These are phyloP conservation scores for Colletotrichum lindemuthianum DNA, from an alignment of 2,329 filamentous ascomycete species.

Conservation along the genomic window DNA sequence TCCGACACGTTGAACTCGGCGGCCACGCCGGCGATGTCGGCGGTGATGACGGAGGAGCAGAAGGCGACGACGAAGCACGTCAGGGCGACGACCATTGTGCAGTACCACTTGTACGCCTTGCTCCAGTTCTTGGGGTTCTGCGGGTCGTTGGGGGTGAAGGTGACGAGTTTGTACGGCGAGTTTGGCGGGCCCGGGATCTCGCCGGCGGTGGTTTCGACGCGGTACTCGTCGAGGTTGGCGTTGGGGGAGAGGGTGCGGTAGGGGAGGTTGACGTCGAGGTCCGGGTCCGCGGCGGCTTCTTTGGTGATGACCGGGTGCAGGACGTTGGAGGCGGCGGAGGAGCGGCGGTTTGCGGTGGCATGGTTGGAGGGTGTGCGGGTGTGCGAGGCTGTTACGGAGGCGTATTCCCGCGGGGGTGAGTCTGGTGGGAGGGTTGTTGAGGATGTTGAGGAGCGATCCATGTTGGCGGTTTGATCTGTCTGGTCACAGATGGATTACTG, in stretches of 20 bases:
- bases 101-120: slow-evolving; percentile 82
- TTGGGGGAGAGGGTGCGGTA: slow-evolving; percentile 69
- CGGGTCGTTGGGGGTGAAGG: slow-evolving; percentile 75
- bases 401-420: slow-evolving; percentile 12
- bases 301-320: slow-evolving; percentile 41
- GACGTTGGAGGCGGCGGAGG: slow-evolving; percentile 39
- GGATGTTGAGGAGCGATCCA: slow-evolving; percentile 23
- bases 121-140: slow-evolving; percentile 90
- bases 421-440: slow-evolving; percentile 23
- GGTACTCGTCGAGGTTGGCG: slow-evolving; percentile 75
- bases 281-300: slow-evolving; percentile 49
- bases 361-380: background rate
- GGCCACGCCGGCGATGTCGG: slow-evolving; percentile 73
- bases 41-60: slow-evolving; percentile 79
- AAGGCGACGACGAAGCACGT: slow-evolving; percentile 82
- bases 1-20: slow-evolving; percentile 74
- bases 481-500: background rate
- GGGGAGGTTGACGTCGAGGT: slow-evolving; percentile 67
- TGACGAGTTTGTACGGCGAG: slow-evolving; percentile 62
- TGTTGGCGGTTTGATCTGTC: slow-evolving; percentile 1
- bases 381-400: slow-evolving; percentile 14
- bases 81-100: slow-evolving; percentile 83
- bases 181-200: slow-evolving; percentile 62
- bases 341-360: slow-evolving; percentile 25
- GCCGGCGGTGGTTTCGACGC: slow-evolving; percentile 68